These are phyloP conservation scores for Ceratobasidium sp. DNA, from an alignment of 1,284 basidiomycete species.

Conservation along the genomic window DNA sequence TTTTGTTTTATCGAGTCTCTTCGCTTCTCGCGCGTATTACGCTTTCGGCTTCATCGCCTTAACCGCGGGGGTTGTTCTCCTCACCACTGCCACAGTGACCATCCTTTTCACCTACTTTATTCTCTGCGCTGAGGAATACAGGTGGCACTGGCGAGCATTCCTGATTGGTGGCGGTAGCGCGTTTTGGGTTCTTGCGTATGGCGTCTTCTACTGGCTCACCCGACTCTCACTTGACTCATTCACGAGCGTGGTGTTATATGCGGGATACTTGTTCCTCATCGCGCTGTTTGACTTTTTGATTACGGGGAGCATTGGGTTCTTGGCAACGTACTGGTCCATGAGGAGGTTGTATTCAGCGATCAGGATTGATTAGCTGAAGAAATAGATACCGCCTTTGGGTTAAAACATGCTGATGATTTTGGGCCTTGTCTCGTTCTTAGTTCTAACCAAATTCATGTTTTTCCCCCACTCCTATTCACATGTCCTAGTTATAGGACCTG, in stretches of 20 bases:
- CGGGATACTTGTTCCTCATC: conserved; percentile 91
- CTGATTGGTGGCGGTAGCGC: conserved; percentile 93
- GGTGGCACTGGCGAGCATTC: conserved; percentile 98
- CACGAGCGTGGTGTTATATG: conserved; percentile 86
- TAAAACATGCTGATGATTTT: conserved; percentile 4
- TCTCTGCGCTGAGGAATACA: conserved; percentile 95
- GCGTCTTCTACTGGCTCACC: conserved; percentile 88
- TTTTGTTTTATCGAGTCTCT: conserved; percentile 92
- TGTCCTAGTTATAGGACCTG: neutral
- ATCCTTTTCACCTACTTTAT: conserved; percentile 93
- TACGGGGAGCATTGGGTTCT: conserved; percentile 75
- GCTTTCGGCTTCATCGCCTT: conserved; percentile 96
- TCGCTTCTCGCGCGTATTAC: conserved; percentile 94
- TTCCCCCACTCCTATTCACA: too few species aligned
- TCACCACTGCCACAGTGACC: conserved; percentile 91
- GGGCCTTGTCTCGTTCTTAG: conserved; percentile 5
- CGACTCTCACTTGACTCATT: conserved; percentile 86
- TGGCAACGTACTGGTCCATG: conserved; percentile 88
- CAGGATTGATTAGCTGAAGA: conserved; percentile 56
- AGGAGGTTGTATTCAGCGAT: conserved; percentile 79
- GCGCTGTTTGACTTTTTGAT: conserved; percentile 88
- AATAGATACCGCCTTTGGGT: neutral
- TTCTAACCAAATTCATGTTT: conserved; percentile 7
- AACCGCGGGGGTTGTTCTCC: conserved; percentile 83
- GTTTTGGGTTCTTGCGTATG: conserved; percentile 90